phyloP scores from a whole-genome alignment of 148 eudicot genomes.

The Fagopyrum tataricum region DNA sequence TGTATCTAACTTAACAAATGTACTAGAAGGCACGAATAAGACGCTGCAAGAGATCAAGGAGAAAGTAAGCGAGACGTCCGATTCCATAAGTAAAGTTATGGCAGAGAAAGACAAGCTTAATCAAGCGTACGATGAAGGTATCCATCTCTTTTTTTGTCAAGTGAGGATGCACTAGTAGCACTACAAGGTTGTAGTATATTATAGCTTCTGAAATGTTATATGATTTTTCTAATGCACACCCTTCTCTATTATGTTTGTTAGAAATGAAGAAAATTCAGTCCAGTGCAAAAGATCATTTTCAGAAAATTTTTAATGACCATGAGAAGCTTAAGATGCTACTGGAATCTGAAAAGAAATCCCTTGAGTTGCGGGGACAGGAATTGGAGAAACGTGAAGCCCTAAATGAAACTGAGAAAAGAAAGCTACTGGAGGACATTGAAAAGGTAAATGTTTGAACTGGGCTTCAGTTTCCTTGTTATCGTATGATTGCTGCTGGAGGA shows the following conservation, averaged over 20 bases:
- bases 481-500: conserved; percentile 6
- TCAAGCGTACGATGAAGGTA: conserved; percentile 79
- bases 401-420: conserved; percentile 74
- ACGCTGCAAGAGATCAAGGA: conserved; percentile 49
- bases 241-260: conserved; percentile 22
- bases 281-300: conserved; percentile 76
- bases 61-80: conserved; percentile 47
- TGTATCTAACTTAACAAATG: conserved; percentile 52
- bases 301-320: conserved; percentile 77
- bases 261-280: conserved; percentile 74
- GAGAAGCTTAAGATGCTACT: conserved; percentile 68
- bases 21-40: conserved; percentile 60
- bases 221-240: not conserved
- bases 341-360: conserved; percentile 58
- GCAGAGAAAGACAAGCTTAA: conserved; percentile 79
- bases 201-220: not conserved
- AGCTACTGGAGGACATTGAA: conserved; percentile 73
- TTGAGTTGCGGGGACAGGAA: conserved; percentile 65
- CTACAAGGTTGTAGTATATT: not conserved
- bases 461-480: not conserved
- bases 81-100: conserved; percentile 37
- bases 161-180: not conserved
- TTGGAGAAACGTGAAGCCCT: conserved; percentile 80
- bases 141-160: not conserved
- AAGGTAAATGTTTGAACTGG: conserved; percentile 30